phyloP scores from a whole-genome alignment of 192 early-diverging fungal genomes.

The Dispira parvispora region DNA sequence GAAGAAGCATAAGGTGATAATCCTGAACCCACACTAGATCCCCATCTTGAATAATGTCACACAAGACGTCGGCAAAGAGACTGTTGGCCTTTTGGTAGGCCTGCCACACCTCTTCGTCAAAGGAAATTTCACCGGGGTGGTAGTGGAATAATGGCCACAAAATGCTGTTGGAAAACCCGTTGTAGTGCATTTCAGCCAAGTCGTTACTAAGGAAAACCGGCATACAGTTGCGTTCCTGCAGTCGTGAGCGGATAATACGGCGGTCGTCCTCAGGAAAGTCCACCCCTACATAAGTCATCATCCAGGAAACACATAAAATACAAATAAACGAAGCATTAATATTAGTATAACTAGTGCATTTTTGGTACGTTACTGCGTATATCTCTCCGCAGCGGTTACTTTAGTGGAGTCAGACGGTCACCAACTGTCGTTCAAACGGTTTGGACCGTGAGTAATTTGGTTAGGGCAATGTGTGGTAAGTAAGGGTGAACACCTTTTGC shows the following conservation, averaged over 20 bases:
- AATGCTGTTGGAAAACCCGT: slow-evolving; percentile 98
- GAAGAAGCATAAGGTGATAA: slow-evolving; percentile 97
- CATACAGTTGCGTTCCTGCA: slow-evolving; percentile 65
- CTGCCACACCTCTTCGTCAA: slow-evolving; percentile 88
- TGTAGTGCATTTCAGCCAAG: slow-evolving; percentile 90
- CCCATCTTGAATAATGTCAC: slow-evolving; percentile 69
- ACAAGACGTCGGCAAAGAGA: slow-evolving; percentile 86
- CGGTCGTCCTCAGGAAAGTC: slow-evolving; percentile 71
- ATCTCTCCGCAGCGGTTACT: too few relatives aligned
- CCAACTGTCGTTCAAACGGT: too few relatives aligned
- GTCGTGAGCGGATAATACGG: slow-evolving; percentile 45
- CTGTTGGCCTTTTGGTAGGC: slow-evolving; percentile 84
- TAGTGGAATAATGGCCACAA: slow-evolving; percentile 99
- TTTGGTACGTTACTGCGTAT: too few relatives aligned
- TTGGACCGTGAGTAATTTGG: too few relatives aligned
- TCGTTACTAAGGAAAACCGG: slow-evolving; percentile 92
- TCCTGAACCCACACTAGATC: slow-evolving; percentile 88
- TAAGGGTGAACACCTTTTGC: too few relatives aligned
- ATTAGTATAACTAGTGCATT: too few relatives aligned
- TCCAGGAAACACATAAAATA: background rate
- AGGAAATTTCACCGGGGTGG: slow-evolving; percentile 95
- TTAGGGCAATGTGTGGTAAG: too few relatives aligned
- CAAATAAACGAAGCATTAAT: too few relatives aligned
- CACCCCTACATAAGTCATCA: slow-evolving; percentile 32
- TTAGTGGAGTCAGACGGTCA: too few relatives aligned